Evolutionary conservation across 805 yeast species (phyloP), one percentile per base, ranked within the genome.

Genomic region (Ogataea trehaloabstinens): DNA sequence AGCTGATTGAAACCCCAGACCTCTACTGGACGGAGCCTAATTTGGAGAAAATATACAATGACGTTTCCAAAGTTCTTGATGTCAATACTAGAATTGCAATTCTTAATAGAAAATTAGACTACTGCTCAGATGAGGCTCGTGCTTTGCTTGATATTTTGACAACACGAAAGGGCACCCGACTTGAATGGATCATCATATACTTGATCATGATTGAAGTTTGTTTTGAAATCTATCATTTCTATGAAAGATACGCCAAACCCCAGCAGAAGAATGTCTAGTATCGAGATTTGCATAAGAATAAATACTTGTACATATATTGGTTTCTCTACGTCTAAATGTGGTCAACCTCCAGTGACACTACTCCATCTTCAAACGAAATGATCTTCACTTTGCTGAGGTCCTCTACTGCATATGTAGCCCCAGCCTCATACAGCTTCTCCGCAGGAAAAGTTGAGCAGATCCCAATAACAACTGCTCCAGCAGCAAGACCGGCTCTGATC

Each of bases 11-110:
- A 51, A 87, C 95, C 0, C 97, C 97, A 0, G 97, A 90, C 58
- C 63, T 88, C 30, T 90, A 89, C 61, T 90, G 97, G 97, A 76
- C 87, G 32, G 96, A 89, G 55, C 95, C 96, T 1, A 78, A 79
- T 24, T 66, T 90, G 38, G 97, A 90, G 55, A 71, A 72, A 38
- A 78, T 88, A 7, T 90, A 87, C 60, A 75, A 80, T 34, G 71
- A 76, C 15, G 79, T 87, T 6, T 83, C 95, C 0, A 74, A 74
- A 34, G 76, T 76, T 17, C 66, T 90, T 40, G 97, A 90, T 52
- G 79, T 90, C 21, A 70, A 73, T 21, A 85, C 91, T 5, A 69
- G 97, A 45, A 85, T 89, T 34, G 70, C 78, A 21, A 87, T 89
- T 24, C 65, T 90, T 56, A 90, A 90, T 59, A 73, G 89, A 38